Percentiles rank a stretch among this genome's conserved stretches.
phyloP scores from a whole-genome alignment of 2,329 filamentous ascomycete genomes.

The Fusarium incarnatum region DNA sequence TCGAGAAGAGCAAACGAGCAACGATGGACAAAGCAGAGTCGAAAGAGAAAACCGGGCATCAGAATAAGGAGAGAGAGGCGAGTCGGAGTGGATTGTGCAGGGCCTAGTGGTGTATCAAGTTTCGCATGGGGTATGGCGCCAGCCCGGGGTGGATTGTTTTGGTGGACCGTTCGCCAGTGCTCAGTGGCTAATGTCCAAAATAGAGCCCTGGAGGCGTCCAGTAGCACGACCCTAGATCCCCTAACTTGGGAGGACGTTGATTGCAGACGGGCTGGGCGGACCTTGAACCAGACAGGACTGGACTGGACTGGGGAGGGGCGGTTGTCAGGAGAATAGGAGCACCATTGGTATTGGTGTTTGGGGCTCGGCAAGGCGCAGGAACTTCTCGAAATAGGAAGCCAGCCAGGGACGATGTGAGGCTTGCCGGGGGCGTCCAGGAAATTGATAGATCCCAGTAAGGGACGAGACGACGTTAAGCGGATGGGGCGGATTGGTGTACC shows the following conservation, averaged over 20 bases:
- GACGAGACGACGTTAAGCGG: constrained; percentile 42
- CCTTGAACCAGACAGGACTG: constrained; percentile 11
- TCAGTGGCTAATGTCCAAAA: constrained; percentile 34
- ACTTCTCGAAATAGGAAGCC: constrained; percentile 28
- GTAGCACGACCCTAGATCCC: constrained; percentile 40
- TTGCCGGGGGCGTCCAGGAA: constrained; percentile 30
- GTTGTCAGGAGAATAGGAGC: constrained; percentile 36
- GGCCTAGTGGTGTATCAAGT: constrained; percentile 38
- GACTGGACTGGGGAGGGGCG: constrained; percentile 1
- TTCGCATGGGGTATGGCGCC: constrained; percentile 46
- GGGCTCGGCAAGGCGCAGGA: constrained; percentile 19
- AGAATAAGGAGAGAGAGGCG: constrained; percentile 45
- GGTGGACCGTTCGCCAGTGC: constrained; percentile 28
- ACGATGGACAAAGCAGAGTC: constrained; percentile 61
- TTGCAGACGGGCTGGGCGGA: constrained; percentile 7
- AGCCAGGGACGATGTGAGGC: constrained; percentile 33
- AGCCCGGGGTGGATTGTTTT: constrained; percentile 34
- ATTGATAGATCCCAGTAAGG: constrained; percentile 42
- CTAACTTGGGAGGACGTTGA: constrained; percentile 31
- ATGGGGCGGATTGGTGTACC: constrained; percentile 19
- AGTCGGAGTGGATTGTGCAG: constrained; percentile 37
- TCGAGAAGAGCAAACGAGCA: constrained; percentile 59
- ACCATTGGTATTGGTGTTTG: constrained; percentile 28
- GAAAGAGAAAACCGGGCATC: constrained; percentile 63
- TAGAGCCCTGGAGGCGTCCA: constrained; percentile 41